Conservation (phyloP, 208 protist species). For the Acanthamoeba divionensis region DNA sequence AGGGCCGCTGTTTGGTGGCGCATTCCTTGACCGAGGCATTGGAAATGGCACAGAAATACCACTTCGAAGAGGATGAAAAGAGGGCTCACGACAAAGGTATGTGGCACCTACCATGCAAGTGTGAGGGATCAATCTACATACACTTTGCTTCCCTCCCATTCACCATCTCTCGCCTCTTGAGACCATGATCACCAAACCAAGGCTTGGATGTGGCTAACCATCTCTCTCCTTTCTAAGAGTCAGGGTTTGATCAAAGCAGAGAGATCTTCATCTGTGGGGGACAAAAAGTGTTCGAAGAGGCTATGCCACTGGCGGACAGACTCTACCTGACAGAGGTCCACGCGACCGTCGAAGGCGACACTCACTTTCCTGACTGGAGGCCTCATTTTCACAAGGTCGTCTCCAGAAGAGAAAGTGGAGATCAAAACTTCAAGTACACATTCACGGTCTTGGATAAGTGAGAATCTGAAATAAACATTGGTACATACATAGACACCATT, state of each 20-base stretch:
- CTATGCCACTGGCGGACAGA: not conserved
- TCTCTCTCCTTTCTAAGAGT: too few species aligned
- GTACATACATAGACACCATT: too few species aligned
- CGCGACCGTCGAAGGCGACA: not conserved
- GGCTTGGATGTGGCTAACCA: too few species aligned
- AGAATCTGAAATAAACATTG: not conserved
- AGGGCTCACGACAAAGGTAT: not conserved
- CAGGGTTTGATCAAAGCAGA: too few species aligned
- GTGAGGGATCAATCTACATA: too few species aligned
- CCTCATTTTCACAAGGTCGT: not conserved
- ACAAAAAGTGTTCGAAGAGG: not conserved
- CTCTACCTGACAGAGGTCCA: slow-evolving; percentile 30
- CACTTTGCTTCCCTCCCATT: too few species aligned
- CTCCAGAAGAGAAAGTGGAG: not conserved
- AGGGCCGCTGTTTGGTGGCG: not conserved
- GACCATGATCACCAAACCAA: too few species aligned
- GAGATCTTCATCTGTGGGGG: not conserved
- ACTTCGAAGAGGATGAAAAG: not conserved
- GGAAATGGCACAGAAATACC: not conserved
- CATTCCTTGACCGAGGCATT: not conserved
- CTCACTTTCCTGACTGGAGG: not conserved
- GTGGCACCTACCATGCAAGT: not conserved
- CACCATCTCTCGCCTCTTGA: too few species aligned
- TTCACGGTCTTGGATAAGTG: not conserved
- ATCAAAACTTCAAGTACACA: slow-evolving; percentile 9